Evolutionary conservation across 1,284 basidiomycete genomes (phyloP), one percentile per base, ranked within the genome.

Genomic region (Papiliotrema laurentii): DNA sequence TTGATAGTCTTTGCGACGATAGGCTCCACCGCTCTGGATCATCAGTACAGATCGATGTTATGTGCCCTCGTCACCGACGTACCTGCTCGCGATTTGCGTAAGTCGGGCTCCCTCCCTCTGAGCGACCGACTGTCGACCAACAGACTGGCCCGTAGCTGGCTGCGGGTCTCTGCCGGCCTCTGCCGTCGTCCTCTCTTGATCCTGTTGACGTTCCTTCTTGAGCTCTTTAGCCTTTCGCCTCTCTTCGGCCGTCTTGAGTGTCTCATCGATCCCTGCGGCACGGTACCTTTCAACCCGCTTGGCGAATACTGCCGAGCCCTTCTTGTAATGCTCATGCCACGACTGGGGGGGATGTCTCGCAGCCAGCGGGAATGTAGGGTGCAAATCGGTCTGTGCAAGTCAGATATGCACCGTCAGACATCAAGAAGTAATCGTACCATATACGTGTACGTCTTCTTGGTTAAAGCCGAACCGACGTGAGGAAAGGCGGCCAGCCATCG

Each of bases 271-370:
- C 2, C 58, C 60, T 1, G 39, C 45, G 1, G 18, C 25, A 0
- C 51, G 45, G 30, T 54, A 55, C 4, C 54, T 38, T 18, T 47
- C 14, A 4, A 69, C 53, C 5, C 67, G 55, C 7, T 50, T 48
- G 3, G 25, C n/a, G 18, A 68, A 62, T 6, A 46, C 27, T 3
- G 25, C 42, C 1, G 37, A 16, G 39, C 66, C 66, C 55, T 66
- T 69, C 59, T 67, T 69, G 60, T 63, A 69, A 10, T 64, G 58
- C 45, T 70, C 64, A 28, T 63, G 68, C 70, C 70, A 72, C 36
- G 65, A 68, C 53, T 71, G 68, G 0, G 46, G 26, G n/a, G 63
- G 34, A 47, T 72, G 70, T 1, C 59, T 51, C 10, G 27, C 42
- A 5, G 56, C 59, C 3, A 58, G 44, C 3, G 63, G 60, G 30